These are phyloP conservation scores for Leccinum uliginosum DNA, from an alignment of 768 basidiomycete genomes.

Conservation along the genomic window DNA sequence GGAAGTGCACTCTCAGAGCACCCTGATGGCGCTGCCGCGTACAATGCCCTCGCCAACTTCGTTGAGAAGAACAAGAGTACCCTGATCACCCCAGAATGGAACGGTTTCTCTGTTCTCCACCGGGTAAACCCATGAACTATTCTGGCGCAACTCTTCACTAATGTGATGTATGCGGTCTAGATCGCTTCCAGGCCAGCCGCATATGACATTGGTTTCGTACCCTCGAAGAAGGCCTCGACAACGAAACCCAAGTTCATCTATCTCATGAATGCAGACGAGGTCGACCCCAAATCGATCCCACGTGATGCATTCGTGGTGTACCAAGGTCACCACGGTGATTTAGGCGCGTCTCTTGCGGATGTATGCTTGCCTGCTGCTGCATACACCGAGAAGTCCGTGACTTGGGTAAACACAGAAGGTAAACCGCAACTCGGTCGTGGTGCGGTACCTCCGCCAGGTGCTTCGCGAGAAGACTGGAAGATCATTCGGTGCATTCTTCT, in stretches of 20 bases:
- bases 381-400: constrained; percentile 87
- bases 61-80: constrained; percentile 72
- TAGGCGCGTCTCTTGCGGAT: constrained; percentile 96
- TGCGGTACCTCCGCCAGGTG: constrained; percentile 93
- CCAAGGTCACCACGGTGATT: constrained; percentile 97
- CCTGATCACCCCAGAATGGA: constrained; percentile 88
- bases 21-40: constrained; percentile 73
- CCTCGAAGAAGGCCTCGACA: constrained; percentile 70
- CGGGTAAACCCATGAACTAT: constrained; percentile 47
- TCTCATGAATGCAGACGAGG: constrained; percentile 93
- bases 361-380: constrained; percentile 90
- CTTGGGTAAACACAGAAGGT: constrained; percentile 98
- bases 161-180: constrained; percentile 36
- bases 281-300: constrained; percentile 85
- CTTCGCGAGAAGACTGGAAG: constrained; percentile 96
- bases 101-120: constrained; percentile 90
- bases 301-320: constrained; percentile 95
- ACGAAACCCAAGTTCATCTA: constrained; percentile 92
- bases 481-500: constrained; percentile 66
- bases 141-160: neutral
- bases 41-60: constrained; percentile 72
- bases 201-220: constrained; percentile 91
- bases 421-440: constrained; percentile 85
- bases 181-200: constrained; percentile 89
- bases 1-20: constrained; percentile 87